Base-by-base conservation (phyloP, 2,329 filamentous ascomycete species). In the Aspergillus sp. region DNA sequence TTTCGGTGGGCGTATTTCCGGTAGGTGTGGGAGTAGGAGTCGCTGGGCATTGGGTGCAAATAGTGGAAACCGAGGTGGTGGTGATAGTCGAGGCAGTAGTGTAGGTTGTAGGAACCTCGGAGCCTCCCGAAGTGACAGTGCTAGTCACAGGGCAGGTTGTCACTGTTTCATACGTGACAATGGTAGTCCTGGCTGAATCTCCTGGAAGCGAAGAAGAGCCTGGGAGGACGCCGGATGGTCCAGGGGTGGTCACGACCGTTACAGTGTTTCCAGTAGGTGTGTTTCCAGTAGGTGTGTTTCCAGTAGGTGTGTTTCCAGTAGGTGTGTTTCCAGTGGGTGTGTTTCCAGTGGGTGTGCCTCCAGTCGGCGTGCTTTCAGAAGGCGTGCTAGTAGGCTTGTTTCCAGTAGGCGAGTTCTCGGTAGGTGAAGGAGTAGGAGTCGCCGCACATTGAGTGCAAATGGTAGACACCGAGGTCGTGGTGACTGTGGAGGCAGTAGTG, bases 1-100 rank as follows among this genome's bases (percentile, higher is more conserved):
- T n/a, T 22, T 22, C 19, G 6, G 19, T 10, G 6, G 19, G 19
- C 5, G 10, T 10, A 10, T 22, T 22, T 22, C 19, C 19, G 10
- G 19, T 22, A 6, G 19, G 19, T 5, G 19, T 22, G 5, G 19
- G 19, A 10, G 19, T 22, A 6, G 6, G 6, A 10, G 19, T 22
- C 5, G 32, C 37, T 26, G 46, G 28, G 33, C 39, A 40, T n/a
- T 34, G 19, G 8, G 41, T 37, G 47, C 51, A 49, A 34, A 54
- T 30, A 10, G 52, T 51, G 7, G 47, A 40, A 11, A 49, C 47
- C 6, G 47, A 45, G 7, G 50, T 55, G 29, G 52, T 25, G 11
- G 47, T 51, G n/a, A 51, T 48, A 14, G 62, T 73, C 61, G 72
- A 77, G 51, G 76, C 50, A 24, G 74, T 78, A 45, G 70, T 74